Percentiles rank a stretch among this genome's conserved stretches.
phyloP scores from a whole-genome alignment of 2,329 filamentous ascomycete species.

The Metarhizium guizhouense region DNA sequence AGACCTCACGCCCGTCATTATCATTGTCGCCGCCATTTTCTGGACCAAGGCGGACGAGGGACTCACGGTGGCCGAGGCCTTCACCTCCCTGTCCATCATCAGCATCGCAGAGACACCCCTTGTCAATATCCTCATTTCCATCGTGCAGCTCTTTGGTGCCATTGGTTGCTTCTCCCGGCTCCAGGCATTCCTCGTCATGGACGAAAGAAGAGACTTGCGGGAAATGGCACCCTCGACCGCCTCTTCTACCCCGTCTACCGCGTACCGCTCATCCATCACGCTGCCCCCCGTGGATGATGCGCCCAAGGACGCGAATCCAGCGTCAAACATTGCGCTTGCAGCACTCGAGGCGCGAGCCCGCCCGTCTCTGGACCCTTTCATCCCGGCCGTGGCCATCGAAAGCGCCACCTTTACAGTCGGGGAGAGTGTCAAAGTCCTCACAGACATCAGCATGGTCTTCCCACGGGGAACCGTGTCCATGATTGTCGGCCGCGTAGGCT shows the following conservation, averaged over 20 bases:
- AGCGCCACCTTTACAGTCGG: constrained; percentile 11
- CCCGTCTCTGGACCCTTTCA: neutral
- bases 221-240: neutral
- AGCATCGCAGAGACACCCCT: constrained; percentile 23
- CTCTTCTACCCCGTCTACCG: neutral
- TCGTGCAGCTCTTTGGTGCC: constrained; percentile 23
- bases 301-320: neutral
- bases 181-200: constrained; percentile 21
- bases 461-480: constrained; percentile 19
- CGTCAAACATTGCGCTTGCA: neutral
- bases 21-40: constrained; percentile 25
- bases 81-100: constrained; percentile 27
- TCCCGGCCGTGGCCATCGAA: constrained; percentile 1
- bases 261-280: neutral
- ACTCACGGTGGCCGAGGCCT: constrained; percentile 23
- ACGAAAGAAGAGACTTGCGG: constrained; percentile 13
- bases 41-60: constrained; percentile 19
- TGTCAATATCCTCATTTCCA: constrained; percentile 21
- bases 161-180: constrained; percentile 24
- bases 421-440: constrained; percentile 13
- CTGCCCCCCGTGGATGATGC: neutral
- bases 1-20: constrained; percentile 20
- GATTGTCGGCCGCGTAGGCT: constrained; percentile 31
- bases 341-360: neutral
- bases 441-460: constrained; percentile 15